A percentile compares a stretch with the other conserved stretches of the same genome.
Conservation (phyloP, 495 filamentous ascomycete species). For the Tuber borchii region DNA sequence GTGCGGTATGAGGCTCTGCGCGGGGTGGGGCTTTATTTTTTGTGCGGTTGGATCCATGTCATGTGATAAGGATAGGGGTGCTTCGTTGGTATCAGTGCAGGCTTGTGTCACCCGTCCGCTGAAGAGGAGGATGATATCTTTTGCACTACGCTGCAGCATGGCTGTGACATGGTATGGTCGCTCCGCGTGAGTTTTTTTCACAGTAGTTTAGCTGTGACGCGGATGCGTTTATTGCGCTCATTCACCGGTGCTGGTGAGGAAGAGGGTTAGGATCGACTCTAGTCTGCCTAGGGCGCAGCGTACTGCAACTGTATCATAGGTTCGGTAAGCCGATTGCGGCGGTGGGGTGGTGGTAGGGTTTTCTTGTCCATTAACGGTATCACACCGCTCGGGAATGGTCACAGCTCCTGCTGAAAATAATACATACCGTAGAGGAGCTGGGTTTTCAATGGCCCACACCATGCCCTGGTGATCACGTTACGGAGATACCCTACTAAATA, state of each 20-base stretch:
- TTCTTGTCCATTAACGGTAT: background rate
- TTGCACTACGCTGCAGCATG: background rate
- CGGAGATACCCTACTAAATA: background rate
- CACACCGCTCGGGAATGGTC: background rate
- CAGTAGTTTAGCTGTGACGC: background rate
- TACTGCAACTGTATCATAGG: background rate
- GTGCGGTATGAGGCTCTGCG: conserved; percentile 4
- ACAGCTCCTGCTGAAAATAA: background rate
- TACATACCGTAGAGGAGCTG: background rate
- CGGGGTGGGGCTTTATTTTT: background rate
- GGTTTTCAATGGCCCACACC: background rate
- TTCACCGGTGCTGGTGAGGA: background rate
- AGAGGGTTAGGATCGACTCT: background rate
- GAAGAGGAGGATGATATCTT: background rate
- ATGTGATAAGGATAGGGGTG: background rate
- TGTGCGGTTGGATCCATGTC: background rate
- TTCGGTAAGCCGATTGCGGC: background rate
- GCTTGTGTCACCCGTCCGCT: background rate
- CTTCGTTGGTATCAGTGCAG: too few relatives aligned
- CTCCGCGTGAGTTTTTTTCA: background rate
- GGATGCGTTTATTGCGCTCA: background rate
- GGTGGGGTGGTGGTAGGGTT: background rate
- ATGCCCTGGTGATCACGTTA: background rate
- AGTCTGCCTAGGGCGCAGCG: conserved; percentile 1
- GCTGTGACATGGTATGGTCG: background rate